Percentiles rank a stretch among this genome's conserved stretches.
phyloP scores from a whole-genome alignment of 2,329 filamentous ascomycete species.

The Cladosporium phlei region DNA sequence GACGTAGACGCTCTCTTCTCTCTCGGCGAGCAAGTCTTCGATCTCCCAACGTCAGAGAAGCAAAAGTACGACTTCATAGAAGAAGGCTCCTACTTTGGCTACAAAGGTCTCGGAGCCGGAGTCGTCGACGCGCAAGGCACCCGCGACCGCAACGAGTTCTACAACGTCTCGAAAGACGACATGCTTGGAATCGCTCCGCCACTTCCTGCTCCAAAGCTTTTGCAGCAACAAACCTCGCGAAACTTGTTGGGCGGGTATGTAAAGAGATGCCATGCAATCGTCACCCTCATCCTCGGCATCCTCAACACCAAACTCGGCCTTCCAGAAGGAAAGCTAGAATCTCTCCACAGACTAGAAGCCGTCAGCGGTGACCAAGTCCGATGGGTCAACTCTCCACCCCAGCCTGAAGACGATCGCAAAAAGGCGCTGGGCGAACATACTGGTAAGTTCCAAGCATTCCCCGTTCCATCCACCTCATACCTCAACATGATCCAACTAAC shows the following conservation, averaged over 20 bases:
- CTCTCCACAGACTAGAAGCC: conserved; percentile 43
- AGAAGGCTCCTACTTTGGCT: conserved; percentile 51
- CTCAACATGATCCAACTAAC: neutral
- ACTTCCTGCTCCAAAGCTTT: conserved; percentile 41
- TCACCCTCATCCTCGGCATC: conserved; percentile 41
- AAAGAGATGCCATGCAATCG: conserved; percentile 40
- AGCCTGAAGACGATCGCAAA: conserved; percentile 37
- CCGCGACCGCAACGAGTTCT: conserved; percentile 51
- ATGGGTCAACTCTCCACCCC: conserved; percentile 48
- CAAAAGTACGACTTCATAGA: conserved; percentile 50
- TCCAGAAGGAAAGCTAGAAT: conserved; percentile 37
- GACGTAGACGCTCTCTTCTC: conserved; percentile 45
- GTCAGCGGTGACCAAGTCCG: conserved; percentile 52
- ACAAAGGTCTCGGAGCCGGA: conserved; percentile 32
- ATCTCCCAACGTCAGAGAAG: conserved; percentile 48
- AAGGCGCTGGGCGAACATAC: conserved; percentile 51
- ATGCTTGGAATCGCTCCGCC: conserved; percentile 39
- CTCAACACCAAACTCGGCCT: conserved; percentile 45
- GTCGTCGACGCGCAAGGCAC: conserved; percentile 47
- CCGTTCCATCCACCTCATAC: neutral
- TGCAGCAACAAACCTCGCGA: conserved; percentile 35
- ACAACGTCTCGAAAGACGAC: conserved; percentile 54
- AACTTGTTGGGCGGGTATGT: conserved; percentile 42
- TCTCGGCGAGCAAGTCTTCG: conserved; percentile 45
- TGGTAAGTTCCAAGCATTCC: neutral